Base-by-base conservation (phyloP, 345 rosid species). In the Pugionium dolabratum region DNA sequence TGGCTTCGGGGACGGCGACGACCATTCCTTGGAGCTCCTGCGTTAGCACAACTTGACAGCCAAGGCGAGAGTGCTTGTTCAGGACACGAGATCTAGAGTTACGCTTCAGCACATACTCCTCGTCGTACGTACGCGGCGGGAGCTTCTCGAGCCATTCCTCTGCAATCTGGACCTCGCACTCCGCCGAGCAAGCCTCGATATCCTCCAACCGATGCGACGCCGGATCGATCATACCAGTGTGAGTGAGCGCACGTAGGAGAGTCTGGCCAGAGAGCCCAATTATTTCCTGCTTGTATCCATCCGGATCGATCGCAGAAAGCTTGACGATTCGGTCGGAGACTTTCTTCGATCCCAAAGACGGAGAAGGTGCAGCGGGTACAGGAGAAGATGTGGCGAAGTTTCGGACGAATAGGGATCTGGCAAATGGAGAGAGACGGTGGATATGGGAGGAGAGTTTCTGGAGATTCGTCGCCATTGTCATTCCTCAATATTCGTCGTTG, bases 111-210 rank as follows among this genome's bases (percentile, higher is more conserved):
- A 94, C 85, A 71, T 88, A 88, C 80, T 90, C 99, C 84, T 94
- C 97, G n/a, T 90, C 97, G 79, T 94, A 85, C 30, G 90, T 73
- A 53, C 96, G 84, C 0, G 91, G 83, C 0, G 99, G 97, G 8
- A 94, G 91, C 89, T 58, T 85, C 33, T 83, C 83, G 3, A 94
- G 78, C 97, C 96, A 90, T 59, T 94, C 99, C 85, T 94, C 82
- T 2, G 97, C 99, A 85, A 94, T 90, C 79, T 58, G 85, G 63
- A 94, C 99, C 86, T 94, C 99, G 82, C 97, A 94, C 69, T 94
- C 99, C 8, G 99, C 86, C 33, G 96, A 90, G 79, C 99, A 94
- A 49, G 99, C 99, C 7, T 94, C 99, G 83, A 94, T 90, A 52
- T 94, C 97, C 46, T 90, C 99, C 31, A 88, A 82, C 7, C 97